These are phyloP conservation scores for Cardiosporidium cionae DNA, from an alignment of 169 alveolate species.

Conservation along the genomic window DNA sequence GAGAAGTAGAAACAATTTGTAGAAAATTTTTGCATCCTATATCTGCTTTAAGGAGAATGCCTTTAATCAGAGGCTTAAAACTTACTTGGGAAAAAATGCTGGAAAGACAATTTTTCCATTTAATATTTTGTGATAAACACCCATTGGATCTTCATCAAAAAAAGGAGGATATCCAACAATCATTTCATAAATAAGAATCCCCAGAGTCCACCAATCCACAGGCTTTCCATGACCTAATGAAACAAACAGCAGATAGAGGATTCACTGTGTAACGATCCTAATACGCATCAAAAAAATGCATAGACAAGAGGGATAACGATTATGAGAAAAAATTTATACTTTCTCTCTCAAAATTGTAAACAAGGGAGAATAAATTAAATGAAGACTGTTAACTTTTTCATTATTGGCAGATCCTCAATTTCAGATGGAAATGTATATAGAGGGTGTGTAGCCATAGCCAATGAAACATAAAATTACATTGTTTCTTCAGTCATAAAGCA, in stretches of 20 bases:
- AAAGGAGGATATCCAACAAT: conserved; percentile 86
- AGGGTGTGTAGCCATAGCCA: too few species aligned
- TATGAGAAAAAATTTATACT: too few species aligned
- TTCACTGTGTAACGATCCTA: too few species aligned
- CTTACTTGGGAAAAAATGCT: conserved; percentile 66
- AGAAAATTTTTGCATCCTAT: neutral
- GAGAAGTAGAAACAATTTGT: neutral
- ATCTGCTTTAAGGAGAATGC: neutral
- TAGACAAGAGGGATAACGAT: neutral
- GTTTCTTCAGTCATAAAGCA: too few species aligned
- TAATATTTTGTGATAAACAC: conserved; percentile 89
- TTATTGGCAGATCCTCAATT: too few species aligned
- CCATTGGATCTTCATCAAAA: conserved; percentile 94
- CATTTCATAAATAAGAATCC: conserved; percentile 32
- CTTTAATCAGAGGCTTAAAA: neutral
- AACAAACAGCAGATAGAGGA: neutral
- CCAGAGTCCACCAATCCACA: conserved; percentile 97
- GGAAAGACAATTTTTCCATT: conserved; percentile 89
- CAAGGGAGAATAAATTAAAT: too few species aligned
- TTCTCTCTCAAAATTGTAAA: too few species aligned
- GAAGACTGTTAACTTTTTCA: too few species aligned
- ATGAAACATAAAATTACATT: too few species aligned
- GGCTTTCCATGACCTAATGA: conserved; percentile 82
- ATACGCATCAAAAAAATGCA: neutral
- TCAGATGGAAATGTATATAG: too few species aligned